Evolutionary conservation across 306 rosid genomes (phyloP).

Genomic region (Spatholobus suberectus): DNA sequence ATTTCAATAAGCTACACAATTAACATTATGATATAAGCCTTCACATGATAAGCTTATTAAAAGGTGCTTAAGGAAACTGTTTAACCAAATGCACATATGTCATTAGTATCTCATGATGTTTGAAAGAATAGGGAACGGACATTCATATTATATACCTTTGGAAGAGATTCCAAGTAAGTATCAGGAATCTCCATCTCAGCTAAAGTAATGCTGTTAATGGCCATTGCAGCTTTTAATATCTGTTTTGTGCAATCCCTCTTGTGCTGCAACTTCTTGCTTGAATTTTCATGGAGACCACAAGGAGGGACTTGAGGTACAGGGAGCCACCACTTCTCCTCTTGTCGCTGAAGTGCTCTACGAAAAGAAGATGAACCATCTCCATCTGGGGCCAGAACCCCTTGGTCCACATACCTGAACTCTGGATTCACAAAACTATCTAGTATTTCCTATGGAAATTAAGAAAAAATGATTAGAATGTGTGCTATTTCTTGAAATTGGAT

Average conservation of each 20-base stretch:
- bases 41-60: neutral
- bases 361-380: slow-evolving; percentile 73
- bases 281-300: slow-evolving; percentile 71
- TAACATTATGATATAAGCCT: neutral
- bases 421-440: slow-evolving; percentile 68
- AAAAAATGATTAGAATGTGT: slow-evolving; percentile 36
- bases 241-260: slow-evolving; percentile 86
- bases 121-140: neutral
- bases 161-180: slow-evolving; percentile 81
- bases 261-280: slow-evolving; percentile 80
- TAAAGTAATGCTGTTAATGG: slow-evolving; percentile 73
- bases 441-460: slow-evolving; percentile 68
- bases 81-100: neutral
- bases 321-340: slow-evolving; percentile 98
- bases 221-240: slow-evolving; percentile 88
- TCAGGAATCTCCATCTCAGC: slow-evolving; percentile 84
- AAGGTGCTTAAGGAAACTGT: neutral
- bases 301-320: slow-evolving; percentile 93
- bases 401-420: slow-evolving; percentile 89
- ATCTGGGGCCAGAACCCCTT: slow-evolving; percentile 72
- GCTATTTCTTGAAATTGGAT: neutral
- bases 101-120: neutral
- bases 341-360: slow-evolving; percentile 64
- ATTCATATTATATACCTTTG: slow-evolving; percentile 62
- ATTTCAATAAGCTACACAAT: neutral